Conservation (phyloP, 2,329 filamentous ascomycete genomes). For the Paraphoma sp. region DNA sequence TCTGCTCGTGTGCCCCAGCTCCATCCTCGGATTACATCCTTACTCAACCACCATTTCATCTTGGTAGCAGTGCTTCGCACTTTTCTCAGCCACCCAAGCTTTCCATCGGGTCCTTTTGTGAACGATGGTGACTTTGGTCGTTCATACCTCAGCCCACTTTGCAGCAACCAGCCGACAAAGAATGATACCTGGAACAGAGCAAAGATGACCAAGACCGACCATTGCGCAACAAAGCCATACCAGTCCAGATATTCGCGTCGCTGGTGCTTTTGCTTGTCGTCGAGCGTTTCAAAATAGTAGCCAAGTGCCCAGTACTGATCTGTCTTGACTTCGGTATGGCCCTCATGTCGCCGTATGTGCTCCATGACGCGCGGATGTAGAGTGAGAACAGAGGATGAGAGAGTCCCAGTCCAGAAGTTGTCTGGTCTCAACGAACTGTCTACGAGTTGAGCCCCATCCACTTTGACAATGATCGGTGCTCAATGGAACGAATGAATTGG, state of each 20-base stretch:
- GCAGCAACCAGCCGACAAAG: conserved; percentile 41
- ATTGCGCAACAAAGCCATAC: conserved; percentile 63
- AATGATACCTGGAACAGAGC: conserved; percentile 51
- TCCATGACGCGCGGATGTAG: conserved; percentile 13
- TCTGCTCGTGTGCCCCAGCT: conserved; percentile 61
- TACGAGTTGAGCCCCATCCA: not conserved
- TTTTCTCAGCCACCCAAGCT: conserved; percentile 30
- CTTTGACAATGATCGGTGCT: not conserved
- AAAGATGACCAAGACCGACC: conserved; percentile 58
- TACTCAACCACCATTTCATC: conserved; percentile 54
- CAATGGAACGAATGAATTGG: not conserved
- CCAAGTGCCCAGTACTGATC: conserved; percentile 45
- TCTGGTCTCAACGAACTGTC: not conserved
- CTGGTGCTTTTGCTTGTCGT: conserved; percentile 56
- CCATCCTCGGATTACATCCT: conserved; percentile 51
- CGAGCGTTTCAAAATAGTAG: conserved; percentile 62
- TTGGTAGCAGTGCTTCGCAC: conserved; percentile 32
- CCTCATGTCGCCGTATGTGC: conserved; percentile 26
- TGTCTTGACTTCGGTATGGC: conserved; percentile 31
- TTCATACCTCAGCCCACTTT: conserved; percentile 36
- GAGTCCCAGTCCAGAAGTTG: not conserved
- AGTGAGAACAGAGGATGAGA: not conserved
- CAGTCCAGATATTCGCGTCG: conserved; percentile 61
- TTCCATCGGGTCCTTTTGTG: conserved; percentile 39
- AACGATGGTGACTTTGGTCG: conserved; percentile 52